phyloP scores from a whole-genome alignment of 805 yeast species.

The Candida fluviatilis region DNA sequence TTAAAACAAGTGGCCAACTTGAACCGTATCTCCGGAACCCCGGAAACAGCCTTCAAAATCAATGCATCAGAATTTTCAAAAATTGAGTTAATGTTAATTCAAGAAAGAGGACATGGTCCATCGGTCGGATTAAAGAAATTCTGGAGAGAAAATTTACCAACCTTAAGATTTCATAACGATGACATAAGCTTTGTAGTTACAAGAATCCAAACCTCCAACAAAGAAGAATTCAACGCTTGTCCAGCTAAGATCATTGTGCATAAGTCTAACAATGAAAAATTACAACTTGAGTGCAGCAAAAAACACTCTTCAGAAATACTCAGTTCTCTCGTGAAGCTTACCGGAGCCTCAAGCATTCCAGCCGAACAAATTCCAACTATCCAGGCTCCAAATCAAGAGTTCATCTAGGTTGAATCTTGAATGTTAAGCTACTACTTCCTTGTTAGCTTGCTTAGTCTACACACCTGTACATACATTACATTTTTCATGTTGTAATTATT shows the following conservation, averaged over 20 bases:
- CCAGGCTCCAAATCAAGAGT: conserved; percentile 4
- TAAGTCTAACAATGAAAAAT: conserved; percentile 24
- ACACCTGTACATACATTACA: conserved; percentile 8
- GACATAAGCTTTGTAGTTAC: conserved; percentile 55
- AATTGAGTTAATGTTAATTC: conserved; percentile 48
- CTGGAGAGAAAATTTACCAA: conserved; percentile 72
- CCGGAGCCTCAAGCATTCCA: conserved; percentile 52
- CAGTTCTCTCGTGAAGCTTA: conserved; percentile 45
- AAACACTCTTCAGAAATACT: conserved; percentile 51
- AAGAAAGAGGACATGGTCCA: conserved; percentile 42
- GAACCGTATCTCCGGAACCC: conserved; percentile 48
- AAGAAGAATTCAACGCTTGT: conserved; percentile 39
- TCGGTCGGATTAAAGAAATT: conserved; percentile 69
- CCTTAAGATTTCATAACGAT: conserved; percentile 83
- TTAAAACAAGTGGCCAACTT: conserved; percentile 48
- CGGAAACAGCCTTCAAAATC: conserved; percentile 32
- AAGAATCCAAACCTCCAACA: conserved; percentile 43
- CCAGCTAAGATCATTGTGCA: conserved; percentile 45
- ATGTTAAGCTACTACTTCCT: no score
- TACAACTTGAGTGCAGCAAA: conserved; percentile 50
- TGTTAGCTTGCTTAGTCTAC: not conserved
- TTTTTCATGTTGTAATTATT: not conserved
- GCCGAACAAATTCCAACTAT: conserved; percentile 38
- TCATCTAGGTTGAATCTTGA: no score
- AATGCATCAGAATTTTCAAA: conserved; percentile 22